A percentile compares a stretch with the other conserved stretches of the same genome.
phyloP scores from a whole-genome alignment of 495 filamentous ascomycete genomes.

The Hapsidospora chrysogenum region DNA sequence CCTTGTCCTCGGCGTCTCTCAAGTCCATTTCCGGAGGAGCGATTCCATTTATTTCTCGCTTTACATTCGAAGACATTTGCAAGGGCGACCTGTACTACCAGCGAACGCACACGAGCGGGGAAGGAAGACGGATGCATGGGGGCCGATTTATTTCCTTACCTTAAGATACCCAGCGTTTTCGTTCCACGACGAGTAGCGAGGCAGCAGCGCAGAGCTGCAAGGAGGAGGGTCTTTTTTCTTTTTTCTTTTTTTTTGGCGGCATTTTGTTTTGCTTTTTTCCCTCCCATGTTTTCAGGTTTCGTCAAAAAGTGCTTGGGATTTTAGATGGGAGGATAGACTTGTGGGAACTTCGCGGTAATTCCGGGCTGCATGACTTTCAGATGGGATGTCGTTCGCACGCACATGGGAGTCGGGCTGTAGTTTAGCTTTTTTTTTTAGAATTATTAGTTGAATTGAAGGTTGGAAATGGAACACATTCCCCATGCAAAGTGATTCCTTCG shows the following conservation, averaged over 20 bases:
- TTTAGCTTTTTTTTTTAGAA: no score
- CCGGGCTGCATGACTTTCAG: no score
- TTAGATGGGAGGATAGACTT: no score
- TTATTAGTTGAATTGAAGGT: no score
- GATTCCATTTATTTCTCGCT: background rate
- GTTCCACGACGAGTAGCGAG: conserved; percentile 1
- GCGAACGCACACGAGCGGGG: conserved; percentile 2
- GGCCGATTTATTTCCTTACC: conserved; percentile 2
- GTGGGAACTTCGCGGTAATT: no score
- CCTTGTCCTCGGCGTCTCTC: conserved; percentile 1
- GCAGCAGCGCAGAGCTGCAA: background rate
- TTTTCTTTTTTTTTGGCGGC: conserved; percentile 5
- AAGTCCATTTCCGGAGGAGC: background rate
- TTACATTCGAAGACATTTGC: conserved; percentile 1
- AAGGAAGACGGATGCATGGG: conserved; percentile 1
- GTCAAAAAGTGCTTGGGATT: no score
- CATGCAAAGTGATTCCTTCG: no score
- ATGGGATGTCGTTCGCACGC: no score
- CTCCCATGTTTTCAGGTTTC: background rate
- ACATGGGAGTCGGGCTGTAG: no score
- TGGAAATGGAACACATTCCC: no score
- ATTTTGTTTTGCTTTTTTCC: background rate
- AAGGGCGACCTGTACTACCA: conserved; percentile 4
- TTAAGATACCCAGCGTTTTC: conserved; percentile 3
- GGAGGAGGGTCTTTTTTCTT: conserved; percentile 3